phyloP scores from a whole-genome alignment of 805 yeast species.

The Metschnikowia rubicola region DNA sequence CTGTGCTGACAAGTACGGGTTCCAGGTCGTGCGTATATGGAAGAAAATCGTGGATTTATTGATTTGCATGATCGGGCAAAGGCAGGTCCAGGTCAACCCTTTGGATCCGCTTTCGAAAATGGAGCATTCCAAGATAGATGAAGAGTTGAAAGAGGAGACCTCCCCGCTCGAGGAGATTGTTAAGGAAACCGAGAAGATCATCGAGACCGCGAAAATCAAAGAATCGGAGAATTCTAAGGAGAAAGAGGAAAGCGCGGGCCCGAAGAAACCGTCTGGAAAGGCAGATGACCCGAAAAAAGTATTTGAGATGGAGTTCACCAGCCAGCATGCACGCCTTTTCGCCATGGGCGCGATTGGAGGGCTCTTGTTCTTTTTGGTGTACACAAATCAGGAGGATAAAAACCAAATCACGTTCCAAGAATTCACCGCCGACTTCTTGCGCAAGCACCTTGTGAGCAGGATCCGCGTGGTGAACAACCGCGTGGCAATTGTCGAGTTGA shows the following conservation, averaged over 20 bases:
- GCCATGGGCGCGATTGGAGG: conserved; percentile 33
- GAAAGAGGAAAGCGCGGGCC: background rate
- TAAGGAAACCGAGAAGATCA: background rate
- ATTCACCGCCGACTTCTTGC: conserved; percentile 70
- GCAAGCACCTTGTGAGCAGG: conserved; percentile 71
- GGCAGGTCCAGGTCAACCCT: background rate
- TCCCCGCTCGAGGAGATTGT: background rate
- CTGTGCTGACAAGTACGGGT: conserved; percentile 33
- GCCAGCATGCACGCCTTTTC: conserved; percentile 25
- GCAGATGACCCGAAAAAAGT: conserved; percentile 9
- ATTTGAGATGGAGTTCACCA: conserved; percentile 23
- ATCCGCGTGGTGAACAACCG: conserved; percentile 74
- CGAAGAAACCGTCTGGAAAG: background rate
- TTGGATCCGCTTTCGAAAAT: background rate
- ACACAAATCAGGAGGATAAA: conserved; percentile 19
- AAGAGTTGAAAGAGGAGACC: background rate
- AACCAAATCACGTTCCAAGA: conserved; percentile 87
- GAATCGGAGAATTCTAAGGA: background rate
- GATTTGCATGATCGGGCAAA: background rate
- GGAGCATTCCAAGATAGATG: background rate
- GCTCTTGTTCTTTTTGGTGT: conserved; percentile 23
- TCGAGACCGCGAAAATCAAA: background rate
- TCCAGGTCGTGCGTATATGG: conserved; percentile 5
- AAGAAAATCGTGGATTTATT: conserved; percentile 4
- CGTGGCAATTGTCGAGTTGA: conserved; percentile 67